phyloP scores from a whole-genome alignment of 345 rosid species.

The Adansonia digitata region DNA sequence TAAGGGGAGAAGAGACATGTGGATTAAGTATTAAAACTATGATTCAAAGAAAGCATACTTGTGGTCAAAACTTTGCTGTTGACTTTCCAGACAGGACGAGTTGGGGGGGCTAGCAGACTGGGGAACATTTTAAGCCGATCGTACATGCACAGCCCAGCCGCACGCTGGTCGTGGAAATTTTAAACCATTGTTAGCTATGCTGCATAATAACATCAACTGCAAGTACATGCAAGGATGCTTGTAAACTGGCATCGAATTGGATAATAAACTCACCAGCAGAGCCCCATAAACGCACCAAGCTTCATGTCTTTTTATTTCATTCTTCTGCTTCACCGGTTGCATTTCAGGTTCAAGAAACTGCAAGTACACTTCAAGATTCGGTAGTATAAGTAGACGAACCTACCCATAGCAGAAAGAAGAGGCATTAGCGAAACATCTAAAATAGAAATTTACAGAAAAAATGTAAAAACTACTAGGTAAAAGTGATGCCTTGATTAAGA shows the following conservation, averaged over 20 bases:
- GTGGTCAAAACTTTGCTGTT: conserved; percentile 31
- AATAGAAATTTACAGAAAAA: neutral
- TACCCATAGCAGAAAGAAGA: conserved; percentile 20
- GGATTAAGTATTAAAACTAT: neutral
- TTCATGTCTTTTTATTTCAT: conserved; percentile 55
- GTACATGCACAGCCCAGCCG: conserved; percentile 69
- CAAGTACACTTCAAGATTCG: conserved; percentile 71
- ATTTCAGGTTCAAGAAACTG: conserved; percentile 68
- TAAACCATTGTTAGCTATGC: conserved; percentile 16
- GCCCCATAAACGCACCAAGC: conserved; percentile 88
- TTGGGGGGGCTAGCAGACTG: conserved; percentile 44
- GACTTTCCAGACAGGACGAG: conserved; percentile 44
- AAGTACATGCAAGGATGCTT: neutral
- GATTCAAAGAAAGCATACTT: conserved; percentile 37
- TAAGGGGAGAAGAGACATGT: neutral
- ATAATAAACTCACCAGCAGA: conserved; percentile 47
- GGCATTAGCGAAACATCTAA: neutral
- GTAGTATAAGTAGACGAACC: conserved; percentile 77
- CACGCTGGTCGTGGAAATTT: conserved; percentile 39
- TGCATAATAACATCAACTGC: neutral
- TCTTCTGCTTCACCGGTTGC: conserved; percentile 59
- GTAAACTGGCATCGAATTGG: neutral
- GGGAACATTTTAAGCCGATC: conserved; percentile 58
- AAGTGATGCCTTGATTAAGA: neutral
- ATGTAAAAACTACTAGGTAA: neutral